Evolutionary conservation across 225 moss, liverwort and hornwort species (phyloP), one percentile per base, ranked within the genome.

Genomic region (Rhytidiadelphus loreus): DNA sequence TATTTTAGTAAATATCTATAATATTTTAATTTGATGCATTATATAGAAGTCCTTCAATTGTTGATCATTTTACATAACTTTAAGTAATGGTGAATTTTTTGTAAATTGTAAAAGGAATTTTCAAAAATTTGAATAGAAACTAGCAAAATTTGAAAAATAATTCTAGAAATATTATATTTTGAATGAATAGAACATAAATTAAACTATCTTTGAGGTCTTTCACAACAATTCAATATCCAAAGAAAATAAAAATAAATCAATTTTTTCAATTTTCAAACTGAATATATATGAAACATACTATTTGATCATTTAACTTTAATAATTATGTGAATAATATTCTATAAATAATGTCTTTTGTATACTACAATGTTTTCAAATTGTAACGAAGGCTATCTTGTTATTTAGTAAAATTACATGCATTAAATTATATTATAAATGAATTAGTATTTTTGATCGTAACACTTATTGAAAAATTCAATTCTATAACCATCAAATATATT

Each of bases 361-460:
- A 35, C 6, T 50, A 29, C 5, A 15, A 39, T 15, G 8, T 16
- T 22, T 0, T 69, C 8, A 41, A 58, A 30, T 25, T 72, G 5
- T 50, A 0, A 41, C 2, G 15, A 7, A 46, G 18, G 9, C 29
- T 30, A 32, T 37, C 7, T 65, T 12, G 1, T 18, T 65, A 30
- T 26, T 57, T 26, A 8, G 26, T 20, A 28, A 62, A 15, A 41
- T 24, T 6, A 62, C 1, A 33, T 33, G 8, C 5, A 39, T 50
- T 32, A 24, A 23, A 72, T 24, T 22, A 17, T 11, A 50, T 52
- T 0, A 21, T 53, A 16, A 18, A 53, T 11, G 1, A 7, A 39
- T 48, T 21, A 8, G 4, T 58, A 6, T 37, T 13, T 44, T 60
- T 41, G 0, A 30, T 7, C 0, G 0, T 11, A n/a, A 10, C 0